Conservation (phyloP, 805 yeast species). For the Candida chauliodis region DNA sequence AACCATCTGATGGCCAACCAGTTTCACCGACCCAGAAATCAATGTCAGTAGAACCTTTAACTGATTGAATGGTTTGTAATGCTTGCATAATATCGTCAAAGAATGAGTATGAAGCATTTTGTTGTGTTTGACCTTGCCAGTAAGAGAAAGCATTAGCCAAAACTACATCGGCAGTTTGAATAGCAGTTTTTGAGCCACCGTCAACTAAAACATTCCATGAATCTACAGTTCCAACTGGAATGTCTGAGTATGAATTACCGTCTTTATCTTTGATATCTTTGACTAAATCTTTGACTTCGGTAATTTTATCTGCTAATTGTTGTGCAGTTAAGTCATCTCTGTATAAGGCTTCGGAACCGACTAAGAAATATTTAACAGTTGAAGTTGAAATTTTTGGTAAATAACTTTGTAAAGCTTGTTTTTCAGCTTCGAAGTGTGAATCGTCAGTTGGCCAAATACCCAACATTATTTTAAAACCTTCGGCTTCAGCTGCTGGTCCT, state of each 20-base stretch:
- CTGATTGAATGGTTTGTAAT: constrained; percentile 77
- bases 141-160: constrained; percentile 95
- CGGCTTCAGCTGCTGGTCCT: constrained; percentile 81
- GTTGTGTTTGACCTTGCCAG: constrained; percentile 95
- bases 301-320: constrained; percentile 66
- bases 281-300: constrained; percentile 57
- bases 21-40: constrained; percentile 96
- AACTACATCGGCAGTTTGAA: constrained; percentile 77
- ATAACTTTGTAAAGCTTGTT: constrained; percentile 62
- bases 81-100: constrained; percentile 98
- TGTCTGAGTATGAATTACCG: constrained; percentile 69
- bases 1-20: constrained; percentile 93
- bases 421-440: constrained; percentile 70
- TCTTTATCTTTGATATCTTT: constrained; percentile 66
- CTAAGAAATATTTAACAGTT: constrained; percentile 73
- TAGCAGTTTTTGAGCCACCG: constrained; percentile 65
- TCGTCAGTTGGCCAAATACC: constrained; percentile 96
- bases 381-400: constrained; percentile 70
- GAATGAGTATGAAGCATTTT: constrained; percentile 85
- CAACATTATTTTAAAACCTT: constrained; percentile 70
- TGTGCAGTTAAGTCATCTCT: constrained; percentile 80
- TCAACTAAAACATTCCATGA: constrained; percentile 93
- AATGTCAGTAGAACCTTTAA: constrained; percentile 83
- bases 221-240: constrained; percentile 90
- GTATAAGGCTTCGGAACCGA: constrained; percentile 95